Percentiles rank a stretch among this genome's conserved stretches.
Evolutionary conservation across 371 early-diverging fungal genomes (phyloP).

Genomic region (Mucor lusitanicus): DNA sequence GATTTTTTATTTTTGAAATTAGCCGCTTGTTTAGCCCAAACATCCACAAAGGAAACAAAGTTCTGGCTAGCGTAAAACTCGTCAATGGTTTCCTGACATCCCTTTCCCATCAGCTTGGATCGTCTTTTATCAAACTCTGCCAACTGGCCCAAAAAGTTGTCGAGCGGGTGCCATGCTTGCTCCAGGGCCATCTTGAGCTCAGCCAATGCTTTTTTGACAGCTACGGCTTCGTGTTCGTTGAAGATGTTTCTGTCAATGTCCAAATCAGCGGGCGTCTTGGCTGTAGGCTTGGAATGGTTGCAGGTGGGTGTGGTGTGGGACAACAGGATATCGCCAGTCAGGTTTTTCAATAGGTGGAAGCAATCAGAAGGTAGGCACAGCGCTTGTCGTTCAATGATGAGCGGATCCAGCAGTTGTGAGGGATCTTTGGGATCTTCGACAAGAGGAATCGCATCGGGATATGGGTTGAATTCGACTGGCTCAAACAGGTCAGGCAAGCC

Average conservation of each 20-base stretch:
- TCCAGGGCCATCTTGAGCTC: slow-evolving; percentile 40
- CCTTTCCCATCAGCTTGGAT: slow-evolving; percentile 37
- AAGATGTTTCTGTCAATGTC: slow-evolving; percentile 70
- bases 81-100: slow-evolving; percentile 34
- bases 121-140: slow-evolving; percentile 35
- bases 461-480: slow-evolving; percentile 59
- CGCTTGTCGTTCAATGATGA: slow-evolving; percentile 59
- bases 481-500: slow-evolving; percentile 46
- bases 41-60: slow-evolving; percentile 31
- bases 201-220: slow-evolving; percentile 35
- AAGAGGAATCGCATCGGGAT: slow-evolving; percentile 59
- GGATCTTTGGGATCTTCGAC: slow-evolving; percentile 65
- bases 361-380: slow-evolving; percentile 66
- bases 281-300: slow-evolving; percentile 67
- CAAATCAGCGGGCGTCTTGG: slow-evolving; percentile 70
- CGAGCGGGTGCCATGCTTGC: slow-evolving; percentile 50
- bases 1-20: slow-evolving; percentile 30
- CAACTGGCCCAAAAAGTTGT: slow-evolving; percentile 45
- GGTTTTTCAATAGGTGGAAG: slow-evolving; percentile 69
- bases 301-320: slow-evolving; percentile 78
- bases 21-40: slow-evolving; percentile 22
- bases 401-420: slow-evolving; percentile 60
- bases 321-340: slow-evolving; percentile 70
- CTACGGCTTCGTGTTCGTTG: slow-evolving; percentile 58
- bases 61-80: slow-evolving; percentile 30